phyloP scores from a whole-genome alignment of 2,329 filamentous ascomycete species.

The Aureobasidium pullulans region DNA sequence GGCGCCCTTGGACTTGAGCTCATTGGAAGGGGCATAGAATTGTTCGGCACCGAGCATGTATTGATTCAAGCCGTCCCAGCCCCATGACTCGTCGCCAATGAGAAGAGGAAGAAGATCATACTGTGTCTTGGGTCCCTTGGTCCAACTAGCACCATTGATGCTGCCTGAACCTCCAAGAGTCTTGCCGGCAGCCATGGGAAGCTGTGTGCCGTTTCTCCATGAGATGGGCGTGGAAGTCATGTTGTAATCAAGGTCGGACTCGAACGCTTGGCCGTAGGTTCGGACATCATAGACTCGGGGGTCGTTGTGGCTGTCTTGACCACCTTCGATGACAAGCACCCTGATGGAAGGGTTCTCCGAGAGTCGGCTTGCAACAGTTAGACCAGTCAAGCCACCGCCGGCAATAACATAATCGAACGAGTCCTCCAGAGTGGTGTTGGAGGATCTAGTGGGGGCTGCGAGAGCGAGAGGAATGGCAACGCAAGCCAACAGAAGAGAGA shows the following conservation, averaged over 20 bases:
- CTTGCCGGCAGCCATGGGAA: constrained; percentile 22
- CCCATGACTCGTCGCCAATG: constrained; percentile 23
- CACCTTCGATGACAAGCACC: constrained; percentile 27
- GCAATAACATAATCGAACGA: constrained; percentile 24
- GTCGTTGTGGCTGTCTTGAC: constrained; percentile 20
- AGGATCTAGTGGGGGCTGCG: neutral
- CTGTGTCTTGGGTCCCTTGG: constrained; percentile 23
- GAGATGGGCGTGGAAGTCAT: constrained; percentile 19
- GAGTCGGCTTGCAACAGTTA: constrained; percentile 24
- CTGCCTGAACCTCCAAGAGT: constrained; percentile 22
- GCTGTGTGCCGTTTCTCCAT: constrained; percentile 18
- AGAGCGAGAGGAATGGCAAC: neutral
- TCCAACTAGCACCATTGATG: constrained; percentile 24
- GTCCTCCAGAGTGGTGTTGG: neutral
- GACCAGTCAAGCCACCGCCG: constrained; percentile 24
- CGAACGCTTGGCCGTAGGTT: constrained; percentile 20
- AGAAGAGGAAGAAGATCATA: constrained; percentile 24
- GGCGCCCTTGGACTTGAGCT: constrained; percentile 19
- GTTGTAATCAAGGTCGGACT: constrained; percentile 19
- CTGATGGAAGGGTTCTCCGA: constrained; percentile 23
- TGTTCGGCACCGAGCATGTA: constrained; percentile 23
- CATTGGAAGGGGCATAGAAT: constrained; percentile 19
- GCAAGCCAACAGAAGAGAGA: neutral
- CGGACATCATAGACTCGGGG: constrained; percentile 20
- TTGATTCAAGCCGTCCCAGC: constrained; percentile 20